Percentiles rank a stretch among this genome's conserved stretches.
Conservation (phyloP, 73 alveolate species). For the Tetrahymena malaccensis region DNA sequence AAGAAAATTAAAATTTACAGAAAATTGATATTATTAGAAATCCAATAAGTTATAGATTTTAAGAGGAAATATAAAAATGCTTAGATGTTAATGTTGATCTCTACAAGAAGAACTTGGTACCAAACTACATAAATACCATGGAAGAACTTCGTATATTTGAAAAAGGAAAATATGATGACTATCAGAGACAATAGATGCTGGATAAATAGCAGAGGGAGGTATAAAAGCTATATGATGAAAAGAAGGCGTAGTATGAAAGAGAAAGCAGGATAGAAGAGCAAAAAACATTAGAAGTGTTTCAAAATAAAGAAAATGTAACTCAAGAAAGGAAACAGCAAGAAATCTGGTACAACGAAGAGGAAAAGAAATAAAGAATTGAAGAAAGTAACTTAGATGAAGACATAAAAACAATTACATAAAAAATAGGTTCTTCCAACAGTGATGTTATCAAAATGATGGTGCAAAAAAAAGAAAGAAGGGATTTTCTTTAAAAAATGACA, state of each 20-base stretch:
- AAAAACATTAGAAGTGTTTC: neutral
- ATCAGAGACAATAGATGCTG: neutral
- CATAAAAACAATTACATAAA: neutral
- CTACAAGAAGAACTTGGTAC: neutral
- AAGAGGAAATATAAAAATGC: neutral
- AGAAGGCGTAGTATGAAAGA: neutral
- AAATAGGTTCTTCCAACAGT: neutral
- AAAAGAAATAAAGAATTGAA: neutral
- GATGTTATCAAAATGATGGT: neutral
- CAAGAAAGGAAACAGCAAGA: neutral
- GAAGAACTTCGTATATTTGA: neutral
- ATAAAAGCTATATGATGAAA: neutral
- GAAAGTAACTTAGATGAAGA: neutral
- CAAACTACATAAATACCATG: neutral
- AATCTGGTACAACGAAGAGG: neutral
- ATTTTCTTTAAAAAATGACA: neutral
- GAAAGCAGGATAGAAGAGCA: neutral
- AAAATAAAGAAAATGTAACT: neutral
- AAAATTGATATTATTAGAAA: neutral
- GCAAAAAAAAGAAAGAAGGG: neutral
- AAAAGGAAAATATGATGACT: neutral
- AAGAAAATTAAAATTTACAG: neutral
- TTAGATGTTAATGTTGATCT: neutral
- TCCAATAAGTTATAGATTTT: conserved; percentile 4
- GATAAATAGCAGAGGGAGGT: neutral